Conservation (phyloP, 371 early-diverging fungal species). For the Saksenaea oblongispora region DNA sequence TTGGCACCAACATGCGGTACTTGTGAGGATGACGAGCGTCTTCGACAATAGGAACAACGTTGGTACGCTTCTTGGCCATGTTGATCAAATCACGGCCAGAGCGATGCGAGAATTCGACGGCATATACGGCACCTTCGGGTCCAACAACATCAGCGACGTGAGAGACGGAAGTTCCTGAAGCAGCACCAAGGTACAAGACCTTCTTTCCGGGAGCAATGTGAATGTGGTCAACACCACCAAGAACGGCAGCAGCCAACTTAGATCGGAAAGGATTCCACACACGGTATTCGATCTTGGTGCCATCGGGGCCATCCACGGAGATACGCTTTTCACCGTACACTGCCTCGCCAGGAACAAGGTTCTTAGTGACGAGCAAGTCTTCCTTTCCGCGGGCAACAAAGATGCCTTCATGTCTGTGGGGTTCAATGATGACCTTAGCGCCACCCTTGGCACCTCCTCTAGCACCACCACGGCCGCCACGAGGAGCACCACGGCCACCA, state of each 20-base stretch:
- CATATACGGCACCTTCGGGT: constrained; percentile 98
- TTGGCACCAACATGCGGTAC: constrained; percentile 99
- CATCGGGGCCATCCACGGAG: constrained; percentile 92
- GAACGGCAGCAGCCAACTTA: constrained; percentile 99
- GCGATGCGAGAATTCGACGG: constrained; percentile 99
- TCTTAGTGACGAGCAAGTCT: constrained; percentile 98
- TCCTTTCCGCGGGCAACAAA: constrained; percentile 99
- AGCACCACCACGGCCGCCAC: constrained; percentile 51
- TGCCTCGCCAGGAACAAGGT: constrained; percentile 97
- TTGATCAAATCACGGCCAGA: constrained; percentile 99
- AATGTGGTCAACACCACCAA: constrained; percentile 99
- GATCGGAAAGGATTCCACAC: constrained; percentile 99
- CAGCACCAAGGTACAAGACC: constrained; percentile 99
- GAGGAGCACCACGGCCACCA: constrained; percentile 50
- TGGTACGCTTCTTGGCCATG: constrained; percentile 99
- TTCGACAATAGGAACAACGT: constrained; percentile 99
- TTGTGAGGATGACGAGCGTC: constrained; percentile 99
- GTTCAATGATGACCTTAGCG: constrained; percentile 94
- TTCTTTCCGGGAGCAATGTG: constrained; percentile 97
- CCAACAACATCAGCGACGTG: constrained; percentile 99
- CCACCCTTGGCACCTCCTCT: constrained; percentile 85
- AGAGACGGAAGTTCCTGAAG: constrained; percentile 99
- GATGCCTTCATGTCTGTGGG: constrained; percentile 96
- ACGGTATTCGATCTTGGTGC: constrained; percentile 98
- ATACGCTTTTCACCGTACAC: constrained; percentile 99